A percentile compares a stretch with the other conserved stretches of the same genome.
Evolutionary conservation across 2,329 filamentous ascomycete genomes (phyloP).

Genomic region (Hymenoscyphus repandus): DNA sequence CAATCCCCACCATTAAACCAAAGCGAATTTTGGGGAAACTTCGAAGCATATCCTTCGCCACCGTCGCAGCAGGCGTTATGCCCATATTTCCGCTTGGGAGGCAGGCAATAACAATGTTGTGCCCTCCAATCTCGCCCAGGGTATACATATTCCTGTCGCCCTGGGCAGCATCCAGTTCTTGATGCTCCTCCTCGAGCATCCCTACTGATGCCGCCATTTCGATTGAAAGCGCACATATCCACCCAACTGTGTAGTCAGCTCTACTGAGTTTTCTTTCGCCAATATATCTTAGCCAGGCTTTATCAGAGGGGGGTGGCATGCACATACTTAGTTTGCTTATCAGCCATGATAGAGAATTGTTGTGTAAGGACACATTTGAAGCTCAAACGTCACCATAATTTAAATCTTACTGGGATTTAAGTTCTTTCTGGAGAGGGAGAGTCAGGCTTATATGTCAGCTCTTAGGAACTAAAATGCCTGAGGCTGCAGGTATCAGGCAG

Average conservation of each 20-base stretch:
- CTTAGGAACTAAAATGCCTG: no score
- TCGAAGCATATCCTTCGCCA: conserved; percentile 28
- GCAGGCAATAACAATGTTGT: conserved; percentile 21
- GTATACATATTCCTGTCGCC: conserved; percentile 17
- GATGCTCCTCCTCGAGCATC: conserved; percentile 27
- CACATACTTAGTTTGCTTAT: no score
- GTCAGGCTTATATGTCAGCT: no score
- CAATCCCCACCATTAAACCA: conserved; percentile 41
- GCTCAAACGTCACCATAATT: no score
- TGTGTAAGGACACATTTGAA: no score
- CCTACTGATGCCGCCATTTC: conserved; percentile 9
- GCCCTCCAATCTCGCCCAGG: conserved; percentile 13
- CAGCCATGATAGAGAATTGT: no score
- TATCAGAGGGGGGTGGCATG: no score
- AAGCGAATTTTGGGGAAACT: conserved; percentile 34
- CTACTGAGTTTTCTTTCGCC: no score
- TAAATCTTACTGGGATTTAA: no score
- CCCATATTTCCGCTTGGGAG: conserved; percentile 11
- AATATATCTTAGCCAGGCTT: no score
- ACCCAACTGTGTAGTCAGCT: conserved; percentile 5
- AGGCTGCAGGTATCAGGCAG: no score
- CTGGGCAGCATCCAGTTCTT: not conserved
- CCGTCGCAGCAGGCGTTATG: conserved; percentile 28
- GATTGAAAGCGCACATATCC: conserved; percentile 2
- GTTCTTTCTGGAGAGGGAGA: no score